Evolutionary conservation across 768 basidiomycete genomes (phyloP).

Genomic region (Trametopsis cervina): DNA sequence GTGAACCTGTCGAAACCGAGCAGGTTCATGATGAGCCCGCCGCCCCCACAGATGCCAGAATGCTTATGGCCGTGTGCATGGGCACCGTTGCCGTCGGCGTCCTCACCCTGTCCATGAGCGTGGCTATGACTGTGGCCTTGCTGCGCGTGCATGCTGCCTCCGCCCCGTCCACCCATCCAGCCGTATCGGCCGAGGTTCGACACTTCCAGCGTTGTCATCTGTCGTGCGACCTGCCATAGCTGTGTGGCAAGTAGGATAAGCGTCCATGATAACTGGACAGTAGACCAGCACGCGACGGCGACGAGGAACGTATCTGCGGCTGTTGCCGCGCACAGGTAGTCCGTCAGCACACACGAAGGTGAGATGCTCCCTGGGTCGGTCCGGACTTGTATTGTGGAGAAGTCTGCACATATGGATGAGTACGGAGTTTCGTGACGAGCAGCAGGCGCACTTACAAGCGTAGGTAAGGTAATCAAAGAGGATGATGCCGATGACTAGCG

Average conservation of each 20-base stretch:
- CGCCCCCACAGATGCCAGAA: slow-evolving; percentile 28
- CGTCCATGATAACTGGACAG: slow-evolving; percentile 95
- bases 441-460: slow-evolving; percentile 52
- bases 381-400: slow-evolving; percentile 37
- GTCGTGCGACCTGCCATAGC: slow-evolving; percentile 85
- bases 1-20: slow-evolving; percentile 95
- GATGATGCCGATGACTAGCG: slow-evolving; percentile 74
- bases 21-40: slow-evolving; percentile 79
- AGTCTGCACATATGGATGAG: slow-evolving; percentile 35
- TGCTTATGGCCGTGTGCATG: slow-evolving; percentile 35
- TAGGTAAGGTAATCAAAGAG: slow-evolving; percentile 82
- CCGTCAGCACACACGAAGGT: slow-evolving; percentile 62
- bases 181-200: slow-evolving; percentile 93
- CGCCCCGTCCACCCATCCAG: slow-evolving; percentile 91
- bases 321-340: slow-evolving; percentile 62
- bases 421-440: slow-evolving; percentile 1
- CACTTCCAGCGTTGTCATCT: slow-evolving; percentile 96
- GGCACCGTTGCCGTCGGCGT: slow-evolving; percentile 28
- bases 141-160: slow-evolving; percentile 58
- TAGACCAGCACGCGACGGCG: slow-evolving; percentile 75
- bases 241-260: slow-evolving; percentile 79
- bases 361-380: slow-evolving; percentile 33
- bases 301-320: slow-evolving; percentile 80
- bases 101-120: slow-evolving; percentile 15
- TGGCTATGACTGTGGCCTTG: slow-evolving; percentile 70